Evolutionary conservation across 2,329 filamentous ascomycete species (phyloP), one percentile per base, ranked within the genome.

Genomic region (Paraphoma chrysanthemicola): DNA sequence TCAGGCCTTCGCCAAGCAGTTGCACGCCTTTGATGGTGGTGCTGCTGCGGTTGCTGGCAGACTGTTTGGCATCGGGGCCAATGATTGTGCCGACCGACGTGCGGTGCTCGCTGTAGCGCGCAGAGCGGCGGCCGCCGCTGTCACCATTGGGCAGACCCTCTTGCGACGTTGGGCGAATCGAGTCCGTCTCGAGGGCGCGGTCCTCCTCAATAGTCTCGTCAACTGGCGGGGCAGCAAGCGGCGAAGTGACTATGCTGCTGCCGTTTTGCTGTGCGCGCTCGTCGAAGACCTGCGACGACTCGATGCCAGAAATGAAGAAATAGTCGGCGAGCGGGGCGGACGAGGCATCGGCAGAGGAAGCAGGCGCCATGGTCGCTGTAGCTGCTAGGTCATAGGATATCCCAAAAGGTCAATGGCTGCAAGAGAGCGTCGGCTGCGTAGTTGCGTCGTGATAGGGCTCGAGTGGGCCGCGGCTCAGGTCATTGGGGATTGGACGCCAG

Each of bases 41-140:
- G 73, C 86, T 89, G 74, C 87, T 89, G 55, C 87, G 80, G 64
- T 88, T 88, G 77, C 87, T 89, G 54, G 78, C 79, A n/a, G 83
- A 77, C 39, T 81, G 79, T 51, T 78, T 81, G 62, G 75, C 74
- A 58, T 72, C 79, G 59, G 69, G 65, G 41, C 76, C 77, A 54
- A 80, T 78, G 47, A 81, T 82, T 63, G 80, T 82, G 62, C 77
- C 78, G 42, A 83, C 78, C 41, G 85, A 87, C 64, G 83, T 78
- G 64, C 81, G 75, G 56, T 79, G 73, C 57, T 82, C 80, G 67
- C 79, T 82, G 60, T 79, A 74, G 18, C 80, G 75, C 30, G 64
- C 64, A 17, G 79, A 80, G 38, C 72, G 68, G 55, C 76, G 72
- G 43, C 64, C 62, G 17, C 68, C 64, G 42, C 66, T 64, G 38